Conservation (phyloP, 192 early-diverging fungal species). For the Coemansia reversa region DNA sequence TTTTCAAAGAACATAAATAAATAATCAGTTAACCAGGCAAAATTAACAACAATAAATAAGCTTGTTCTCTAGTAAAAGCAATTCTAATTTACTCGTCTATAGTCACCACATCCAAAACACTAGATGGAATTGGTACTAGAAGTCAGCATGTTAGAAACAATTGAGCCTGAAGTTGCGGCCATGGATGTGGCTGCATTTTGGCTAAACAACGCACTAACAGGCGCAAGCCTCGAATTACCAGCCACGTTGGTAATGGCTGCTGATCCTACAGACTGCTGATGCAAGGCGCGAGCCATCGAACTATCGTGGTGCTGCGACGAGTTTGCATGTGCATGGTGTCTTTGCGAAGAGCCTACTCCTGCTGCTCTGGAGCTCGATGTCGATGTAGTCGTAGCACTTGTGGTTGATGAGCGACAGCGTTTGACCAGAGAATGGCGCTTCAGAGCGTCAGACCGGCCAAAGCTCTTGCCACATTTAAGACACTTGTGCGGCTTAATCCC, state of each 20-base stretch:
- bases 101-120: background rate
- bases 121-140: constrained; percentile 49
- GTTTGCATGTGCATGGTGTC: constrained; percentile 7
- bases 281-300: constrained; percentile 7
- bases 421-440: constrained; percentile 68
- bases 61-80: background rate
- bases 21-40: background rate
- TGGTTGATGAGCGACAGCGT: constrained; percentile 51
- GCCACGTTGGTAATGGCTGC: constrained; percentile 27
- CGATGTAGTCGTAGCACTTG: constrained; percentile 5
- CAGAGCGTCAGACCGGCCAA: constrained; percentile 72
- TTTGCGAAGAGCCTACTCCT: background rate
- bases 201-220: constrained; percentile 38
- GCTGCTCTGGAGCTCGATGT: background rate
- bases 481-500: constrained; percentile 78
- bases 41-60: background rate
- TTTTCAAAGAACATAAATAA: background rate
- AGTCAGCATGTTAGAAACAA: constrained; percentile 43
- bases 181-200: constrained; percentile 28
- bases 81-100: constrained; percentile 6
- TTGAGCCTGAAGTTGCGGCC: constrained; percentile 27
- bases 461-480: constrained; percentile 68
- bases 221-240: constrained; percentile 34
- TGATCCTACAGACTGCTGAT: constrained; percentile 14
- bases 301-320: background rate